Base-by-base conservation (phyloP, 1,284 basidiomycete genomes). In the Irpex sp. region DNA sequence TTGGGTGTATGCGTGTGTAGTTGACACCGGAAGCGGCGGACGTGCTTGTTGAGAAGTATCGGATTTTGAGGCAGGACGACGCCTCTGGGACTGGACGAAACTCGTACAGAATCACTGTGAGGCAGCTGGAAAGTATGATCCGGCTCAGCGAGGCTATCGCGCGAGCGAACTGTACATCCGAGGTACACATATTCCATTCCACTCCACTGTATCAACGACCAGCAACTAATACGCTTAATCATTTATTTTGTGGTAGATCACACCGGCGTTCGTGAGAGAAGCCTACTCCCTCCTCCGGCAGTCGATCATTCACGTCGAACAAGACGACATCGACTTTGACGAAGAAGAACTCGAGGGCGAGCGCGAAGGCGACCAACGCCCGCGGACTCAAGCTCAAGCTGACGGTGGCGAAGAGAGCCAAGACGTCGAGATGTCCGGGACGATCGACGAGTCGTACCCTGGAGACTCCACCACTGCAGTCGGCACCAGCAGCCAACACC, bases 231-330 rank as follows among this genome's bases (percentile, higher is more conserved):
- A 12, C 49, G 12, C 7, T 4, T 12, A 52, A 9, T 23, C 18
- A 19, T 21, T 21, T 23, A 23, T 1, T 19, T 52, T 18, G 3
- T 36, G 5, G 4, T 67, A 94, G 89, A 97, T 98, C 67, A 91
- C 85, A 0, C 95, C 96, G 0, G 88, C 84, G 1, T 98, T 97
- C 72, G 97, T 99, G 16, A 86, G 93, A 35, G 97, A 99, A 76
- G 96, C 97, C 1, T 98, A 94, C 76, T 88, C 86, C 33, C 87
- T 99, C 12, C 80, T 99, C 19, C 87, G 93, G 42, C 95, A 98
- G 74, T 98, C 96, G 2, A 99, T 99, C 76, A 98, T 99, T 69
- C 97, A 99, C 71, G 96, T 99, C 65, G 97, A 99, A 73, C 95
- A 98, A 75, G 97, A 99, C 71, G 96, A 99, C 69, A 91, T 99